Evolutionary conservation across 1,284 basidiomycete genomes (phyloP).

Genomic region (Hemileia vastatrix): DNA sequence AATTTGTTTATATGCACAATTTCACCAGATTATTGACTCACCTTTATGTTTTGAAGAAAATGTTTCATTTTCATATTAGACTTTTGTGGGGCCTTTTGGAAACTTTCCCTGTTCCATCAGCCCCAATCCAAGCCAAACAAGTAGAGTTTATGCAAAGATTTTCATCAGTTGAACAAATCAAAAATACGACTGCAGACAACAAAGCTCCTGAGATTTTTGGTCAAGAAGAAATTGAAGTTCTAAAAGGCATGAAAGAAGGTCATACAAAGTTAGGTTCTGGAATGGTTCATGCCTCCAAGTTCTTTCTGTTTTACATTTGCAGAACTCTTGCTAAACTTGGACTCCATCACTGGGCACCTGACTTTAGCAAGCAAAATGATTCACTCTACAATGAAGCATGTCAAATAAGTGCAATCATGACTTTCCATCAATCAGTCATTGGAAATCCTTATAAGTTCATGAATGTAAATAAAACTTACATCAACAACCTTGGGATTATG

Average conservation of each 20-base stretch:
- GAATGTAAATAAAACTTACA: background rate
- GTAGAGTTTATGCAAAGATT: background rate
- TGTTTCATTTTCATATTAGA: background rate
- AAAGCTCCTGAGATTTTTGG: background rate
- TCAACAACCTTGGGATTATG: background rate
- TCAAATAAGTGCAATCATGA: background rate
- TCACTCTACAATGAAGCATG: conserved; percentile 2
- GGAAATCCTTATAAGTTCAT: background rate
- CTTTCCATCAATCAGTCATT: background rate
- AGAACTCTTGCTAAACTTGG: background rate
- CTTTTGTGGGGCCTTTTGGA: background rate
- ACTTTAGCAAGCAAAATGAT: background rate
- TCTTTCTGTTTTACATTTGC: background rate
- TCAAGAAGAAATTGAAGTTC: background rate
- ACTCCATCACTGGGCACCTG: background rate
- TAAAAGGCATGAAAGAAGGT: background rate
- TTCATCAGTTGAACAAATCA: background rate
- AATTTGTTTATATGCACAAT: too few relatives aligned
- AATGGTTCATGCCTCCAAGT: background rate
- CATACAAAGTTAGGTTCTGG: background rate
- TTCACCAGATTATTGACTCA: too few relatives aligned
- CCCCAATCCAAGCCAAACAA: background rate
- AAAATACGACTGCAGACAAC: background rate
- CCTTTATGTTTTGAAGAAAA: background rate
- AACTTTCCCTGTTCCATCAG: background rate